Percentiles rank a stretch among this genome's conserved stretches.
Evolutionary conservation across 2,329 filamentous ascomycete species (phyloP).

Genomic region (Incumbomyces lentus): DNA sequence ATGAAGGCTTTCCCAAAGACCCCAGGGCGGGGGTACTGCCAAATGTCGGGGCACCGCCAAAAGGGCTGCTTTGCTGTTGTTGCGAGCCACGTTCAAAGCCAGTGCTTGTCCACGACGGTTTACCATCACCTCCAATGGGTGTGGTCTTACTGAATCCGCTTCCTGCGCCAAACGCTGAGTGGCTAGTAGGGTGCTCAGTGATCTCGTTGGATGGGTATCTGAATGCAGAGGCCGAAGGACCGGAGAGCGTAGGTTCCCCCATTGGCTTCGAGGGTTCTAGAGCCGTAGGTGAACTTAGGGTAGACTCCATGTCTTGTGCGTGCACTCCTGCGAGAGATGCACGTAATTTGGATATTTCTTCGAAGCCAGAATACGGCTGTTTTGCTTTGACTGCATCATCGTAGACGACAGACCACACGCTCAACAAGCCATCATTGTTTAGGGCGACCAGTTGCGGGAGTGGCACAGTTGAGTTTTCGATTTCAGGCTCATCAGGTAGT

Average conservation of each 20-base stretch:
- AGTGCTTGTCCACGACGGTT: constrained; percentile 20
- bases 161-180: constrained; percentile 11
- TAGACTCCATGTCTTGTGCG: constrained; percentile 4
- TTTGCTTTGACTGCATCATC: constrained; percentile 70
- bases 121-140: constrained; percentile 21
- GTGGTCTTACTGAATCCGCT: constrained; percentile 19
- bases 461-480: constrained; percentile 67
- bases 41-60: constrained; percentile 24
- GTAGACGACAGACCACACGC: constrained; percentile 87
- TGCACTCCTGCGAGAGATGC: constrained; percentile 15
- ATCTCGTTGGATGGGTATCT: too few relatives aligned
- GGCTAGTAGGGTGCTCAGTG: neutral
- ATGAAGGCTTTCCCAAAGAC: constrained; percentile 20
- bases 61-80: constrained; percentile 8
- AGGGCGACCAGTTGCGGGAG: constrained; percentile 75
- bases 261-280: neutral
- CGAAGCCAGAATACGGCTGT: constrained; percentile 61
- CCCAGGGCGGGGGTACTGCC: constrained; percentile 24
- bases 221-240: constrained; percentile 9
- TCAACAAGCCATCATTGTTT: constrained; percentile 78
- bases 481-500: constrained; percentile 63
- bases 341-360: constrained; percentile 13
- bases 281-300: constrained; percentile 24
- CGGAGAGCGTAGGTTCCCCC: neutral
- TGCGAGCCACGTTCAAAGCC: constrained; percentile 16